Percentiles rank a stretch among this genome's conserved stretches.
phyloP scores from a whole-genome alignment of 495 filamentous ascomycete species.

The Tuber brumale region DNA sequence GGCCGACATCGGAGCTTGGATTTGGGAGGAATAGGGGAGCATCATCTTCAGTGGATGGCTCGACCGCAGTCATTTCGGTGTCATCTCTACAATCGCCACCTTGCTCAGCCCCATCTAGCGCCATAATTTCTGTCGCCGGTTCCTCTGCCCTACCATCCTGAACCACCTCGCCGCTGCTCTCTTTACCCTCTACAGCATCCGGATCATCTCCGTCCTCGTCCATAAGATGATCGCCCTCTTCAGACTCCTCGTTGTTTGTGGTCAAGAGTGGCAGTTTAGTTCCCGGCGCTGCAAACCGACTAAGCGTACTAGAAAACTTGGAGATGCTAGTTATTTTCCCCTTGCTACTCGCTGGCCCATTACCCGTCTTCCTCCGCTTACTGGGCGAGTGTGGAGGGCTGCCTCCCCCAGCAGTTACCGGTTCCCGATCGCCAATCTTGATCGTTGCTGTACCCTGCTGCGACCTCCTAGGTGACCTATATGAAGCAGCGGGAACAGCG shows the following conservation, averaged over 20 bases:
- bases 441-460: constrained; percentile 76
- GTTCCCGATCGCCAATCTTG: constrained; percentile 68
- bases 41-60: neutral
- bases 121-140: constrained; percentile 18
- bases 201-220: constrained; percentile 23
- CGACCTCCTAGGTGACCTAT: constrained; percentile 50
- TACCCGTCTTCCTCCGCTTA: constrained; percentile 34
- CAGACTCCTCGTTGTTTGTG: constrained; percentile 42
- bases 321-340: constrained; percentile 23
- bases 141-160: constrained; percentile 7
- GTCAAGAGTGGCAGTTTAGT: constrained; percentile 45
- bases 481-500: constrained; percentile 15
- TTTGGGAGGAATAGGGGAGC: constrained; percentile 29
- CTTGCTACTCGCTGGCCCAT: constrained; percentile 5
- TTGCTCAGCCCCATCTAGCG: constrained; percentile 10
- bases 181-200: neutral
- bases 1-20: constrained; percentile 14
- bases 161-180: constrained; percentile 35
- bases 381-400: constrained; percentile 20
- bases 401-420: constrained; percentile 50
- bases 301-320: constrained; percentile 51
- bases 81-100: neutral
- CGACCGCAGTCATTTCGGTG: neutral
- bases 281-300: constrained; percentile 70
- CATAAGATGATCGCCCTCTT: constrained; percentile 32